Percentiles rank a stretch among this genome's conserved stretches.
Conservation (phyloP, 2,329 filamentous ascomycete species). For the Ophiocordyceps camponoti-floridani region DNA sequence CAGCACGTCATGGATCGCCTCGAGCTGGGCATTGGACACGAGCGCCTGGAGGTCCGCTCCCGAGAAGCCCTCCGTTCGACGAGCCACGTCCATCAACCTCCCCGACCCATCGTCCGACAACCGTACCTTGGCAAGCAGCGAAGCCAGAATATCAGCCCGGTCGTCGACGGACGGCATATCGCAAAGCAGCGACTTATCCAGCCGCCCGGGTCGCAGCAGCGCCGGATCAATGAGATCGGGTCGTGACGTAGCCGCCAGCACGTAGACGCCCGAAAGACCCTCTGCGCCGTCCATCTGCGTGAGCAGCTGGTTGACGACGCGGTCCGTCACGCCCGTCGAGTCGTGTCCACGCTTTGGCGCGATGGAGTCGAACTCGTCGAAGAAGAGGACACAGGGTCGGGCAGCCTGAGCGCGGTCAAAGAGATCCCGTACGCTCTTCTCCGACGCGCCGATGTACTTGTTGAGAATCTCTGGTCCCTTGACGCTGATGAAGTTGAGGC, state of each 20-base stretch:
- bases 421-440: conserved; percentile 88
- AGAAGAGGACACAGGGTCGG: conserved; percentile 87
- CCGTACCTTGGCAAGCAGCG: conserved; percentile 66
- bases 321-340: conserved; percentile 92
- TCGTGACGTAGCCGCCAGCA: conserved; percentile 80
- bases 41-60: conserved; percentile 90
- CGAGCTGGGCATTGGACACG: conserved; percentile 88
- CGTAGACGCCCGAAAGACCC: conserved; percentile 85
- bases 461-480: conserved; percentile 97
- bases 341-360: conserved; percentile 95
- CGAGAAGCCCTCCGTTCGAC: conserved; percentile 72
- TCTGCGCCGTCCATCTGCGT: conserved; percentile 99
- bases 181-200: conserved; percentile 87
- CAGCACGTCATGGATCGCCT: conserved; percentile 88
- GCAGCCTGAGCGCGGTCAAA: conserved; percentile 88
- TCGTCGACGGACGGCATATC: conserved; percentile 71
- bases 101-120: conserved; percentile 48
- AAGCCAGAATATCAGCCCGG: conserved; percentile 70
- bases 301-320: conserved; percentile 92
- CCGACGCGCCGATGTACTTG: conserved; percentile 96
- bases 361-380: conserved; percentile 96
- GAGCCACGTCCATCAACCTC: conserved; percentile 54
- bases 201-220: conserved; percentile 70
- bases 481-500: conserved; percentile 94
- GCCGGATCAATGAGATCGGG: conserved; percentile 94